A percentile compares a stretch with the other conserved stretches of the same genome.
Conservation (phyloP, 2,329 filamentous ascomycete genomes). For the Fusarium sp. region DNA sequence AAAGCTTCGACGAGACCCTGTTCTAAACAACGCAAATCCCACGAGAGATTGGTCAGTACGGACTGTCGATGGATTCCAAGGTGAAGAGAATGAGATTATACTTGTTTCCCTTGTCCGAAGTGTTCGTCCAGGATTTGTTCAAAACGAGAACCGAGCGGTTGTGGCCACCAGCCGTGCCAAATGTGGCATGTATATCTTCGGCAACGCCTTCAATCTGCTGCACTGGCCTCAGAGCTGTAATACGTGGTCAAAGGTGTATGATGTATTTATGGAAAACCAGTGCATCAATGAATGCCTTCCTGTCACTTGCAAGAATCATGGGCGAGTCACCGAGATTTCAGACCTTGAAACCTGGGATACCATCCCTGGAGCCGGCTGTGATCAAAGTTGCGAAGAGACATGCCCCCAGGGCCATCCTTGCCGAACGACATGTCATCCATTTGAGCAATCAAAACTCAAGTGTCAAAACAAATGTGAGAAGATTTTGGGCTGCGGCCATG, state of each 20-base stretch:
- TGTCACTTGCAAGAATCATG: conserved; percentile 74
- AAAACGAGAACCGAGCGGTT: conserved; percentile 71
- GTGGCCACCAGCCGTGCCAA: conserved; percentile 78
- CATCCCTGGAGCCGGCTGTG: conserved; percentile 44
- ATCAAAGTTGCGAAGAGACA: conserved; percentile 22
- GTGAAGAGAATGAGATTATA: conserved; percentile 90
- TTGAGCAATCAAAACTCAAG: conserved; percentile 39
- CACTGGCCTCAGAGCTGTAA: conserved; percentile 58
- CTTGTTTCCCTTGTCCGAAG: conserved; percentile 86
- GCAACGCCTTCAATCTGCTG: conserved; percentile 73
- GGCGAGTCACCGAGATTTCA: conserved; percentile 64
- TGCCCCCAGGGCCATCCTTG: conserved; percentile 46
- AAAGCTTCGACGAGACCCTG: conserved; percentile 56
- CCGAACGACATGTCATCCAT: conserved; percentile 36
- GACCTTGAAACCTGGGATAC: conserved; percentile 67
- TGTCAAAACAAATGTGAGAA: conserved; percentile 49
- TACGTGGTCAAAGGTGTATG: conserved; percentile 60
- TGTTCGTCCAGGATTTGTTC: conserved; percentile 81
- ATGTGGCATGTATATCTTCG: conserved; percentile 87
- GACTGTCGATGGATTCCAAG: conserved; percentile 92
- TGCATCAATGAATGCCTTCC: conserved; percentile 63
- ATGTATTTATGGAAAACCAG: conserved; percentile 58
- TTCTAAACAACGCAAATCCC: conserved; percentile 47
- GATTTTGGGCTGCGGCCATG: conserved; percentile 41
- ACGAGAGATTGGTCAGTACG: conserved; percentile 70